These are phyloP conservation scores for Tolypocladium nubicola DNA, from an alignment of 2,329 filamentous ascomycete species.

Conservation along the genomic window DNA sequence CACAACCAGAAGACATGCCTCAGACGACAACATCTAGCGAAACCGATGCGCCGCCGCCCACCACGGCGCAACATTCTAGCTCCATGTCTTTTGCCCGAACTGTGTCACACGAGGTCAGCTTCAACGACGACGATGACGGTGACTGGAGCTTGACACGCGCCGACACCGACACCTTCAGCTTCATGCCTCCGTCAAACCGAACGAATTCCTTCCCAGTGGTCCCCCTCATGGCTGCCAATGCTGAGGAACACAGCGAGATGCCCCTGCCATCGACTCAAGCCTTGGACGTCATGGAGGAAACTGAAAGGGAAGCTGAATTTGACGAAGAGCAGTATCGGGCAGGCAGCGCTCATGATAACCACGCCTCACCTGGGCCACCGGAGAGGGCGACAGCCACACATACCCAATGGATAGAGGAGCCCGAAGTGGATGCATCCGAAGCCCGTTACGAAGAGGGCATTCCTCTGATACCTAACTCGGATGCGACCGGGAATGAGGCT, in stretches of 20 bases:
- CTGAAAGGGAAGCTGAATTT: constrained; percentile 36
- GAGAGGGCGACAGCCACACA: constrained; percentile 2
- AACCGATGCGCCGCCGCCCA: constrained; percentile 11
- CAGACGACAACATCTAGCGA: background rate
- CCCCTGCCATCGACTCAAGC: constrained; percentile 39
- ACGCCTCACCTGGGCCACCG: constrained; percentile 4
- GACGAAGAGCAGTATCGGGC: constrained; percentile 25
- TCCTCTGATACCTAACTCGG: constrained; percentile 42
- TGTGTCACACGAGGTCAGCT: constrained; percentile 51
- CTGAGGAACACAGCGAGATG: constrained; percentile 20
- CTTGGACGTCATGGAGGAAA: constrained; percentile 40
- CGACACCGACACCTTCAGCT: constrained; percentile 47
- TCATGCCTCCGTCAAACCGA: constrained; percentile 45
- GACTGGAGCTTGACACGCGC: constrained; percentile 44
- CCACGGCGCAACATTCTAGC: constrained; percentile 43
- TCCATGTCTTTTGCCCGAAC: constrained; percentile 55
- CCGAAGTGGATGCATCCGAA: constrained; percentile 34
- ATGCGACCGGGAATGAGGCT: constrained; percentile 1
- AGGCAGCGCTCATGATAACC: constrained; percentile 4
- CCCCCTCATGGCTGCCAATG: constrained; percentile 25
- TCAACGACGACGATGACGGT: constrained; percentile 46
- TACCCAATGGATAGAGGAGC: constrained; percentile 27
- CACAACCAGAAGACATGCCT: background rate
- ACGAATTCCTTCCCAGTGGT: constrained; percentile 55
- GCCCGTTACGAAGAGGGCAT: constrained; percentile 61